Conservation (phyloP, 208 protist genomes). For the Crithidia bombi region DNA sequence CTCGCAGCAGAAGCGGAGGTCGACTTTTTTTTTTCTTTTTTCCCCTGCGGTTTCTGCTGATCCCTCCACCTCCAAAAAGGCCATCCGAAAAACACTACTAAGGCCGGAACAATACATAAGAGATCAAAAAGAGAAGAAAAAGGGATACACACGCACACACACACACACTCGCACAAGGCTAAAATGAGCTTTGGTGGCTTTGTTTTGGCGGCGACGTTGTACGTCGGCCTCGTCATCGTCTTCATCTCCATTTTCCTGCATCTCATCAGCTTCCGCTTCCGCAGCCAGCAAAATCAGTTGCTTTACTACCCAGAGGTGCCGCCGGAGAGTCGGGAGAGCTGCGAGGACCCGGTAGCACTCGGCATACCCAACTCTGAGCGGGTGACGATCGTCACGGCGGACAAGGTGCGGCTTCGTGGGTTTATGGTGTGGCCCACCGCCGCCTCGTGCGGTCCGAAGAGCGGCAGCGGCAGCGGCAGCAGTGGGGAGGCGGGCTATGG, state of each 20-base stretch:
- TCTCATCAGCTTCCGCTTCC: constrained; percentile 34
- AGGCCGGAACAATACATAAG: too few species aligned
- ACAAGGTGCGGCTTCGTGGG: constrained; percentile 72
- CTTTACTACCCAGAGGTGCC: constrained; percentile 79
- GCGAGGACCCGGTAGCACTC: constrained; percentile 57
- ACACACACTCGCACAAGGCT: neutral
- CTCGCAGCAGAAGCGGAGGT: too few species aligned
- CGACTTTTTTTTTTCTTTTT: too few species aligned
- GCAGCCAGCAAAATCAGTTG: constrained; percentile 41
- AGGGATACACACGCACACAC: neutral
- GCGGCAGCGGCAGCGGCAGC: constrained; percentile 1
- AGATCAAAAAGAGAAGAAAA: too few species aligned
- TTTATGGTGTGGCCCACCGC: constrained; percentile 77
- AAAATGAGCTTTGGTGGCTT: constrained; percentile 28
- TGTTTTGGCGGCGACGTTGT: constrained; percentile 21
- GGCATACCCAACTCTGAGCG: constrained; percentile 66
- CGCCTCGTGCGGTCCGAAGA: constrained; percentile 14
- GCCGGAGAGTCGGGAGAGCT: constrained; percentile 52
- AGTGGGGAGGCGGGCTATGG: neutral
- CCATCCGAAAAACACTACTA: too few species aligned
- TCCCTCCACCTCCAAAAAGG: too few species aligned
- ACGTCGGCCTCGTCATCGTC: constrained; percentile 18
- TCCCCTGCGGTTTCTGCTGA: too few species aligned
- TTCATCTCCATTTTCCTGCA: constrained; percentile 30
- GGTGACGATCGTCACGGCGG: constrained; percentile 61